A percentile compares a stretch with the other conserved stretches of the same genome.
Conservation (phyloP, 2,329 filamentous ascomycete genomes). For the Monosporascus sp. region DNA sequence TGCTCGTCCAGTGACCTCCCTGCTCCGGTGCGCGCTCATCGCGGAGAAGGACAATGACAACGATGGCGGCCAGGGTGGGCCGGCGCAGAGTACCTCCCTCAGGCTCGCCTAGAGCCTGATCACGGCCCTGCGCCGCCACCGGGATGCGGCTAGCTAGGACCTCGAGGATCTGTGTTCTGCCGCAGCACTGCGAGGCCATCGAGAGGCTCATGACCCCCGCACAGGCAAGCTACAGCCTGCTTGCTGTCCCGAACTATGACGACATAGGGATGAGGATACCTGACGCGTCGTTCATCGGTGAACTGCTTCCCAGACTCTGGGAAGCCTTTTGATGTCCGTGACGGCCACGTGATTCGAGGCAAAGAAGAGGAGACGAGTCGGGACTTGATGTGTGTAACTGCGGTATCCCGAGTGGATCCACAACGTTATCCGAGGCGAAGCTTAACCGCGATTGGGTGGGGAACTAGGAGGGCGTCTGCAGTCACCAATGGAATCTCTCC, state of each 20-base stretch:
- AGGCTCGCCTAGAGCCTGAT: constrained; percentile 26
- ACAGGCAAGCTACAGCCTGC: background rate
- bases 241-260: background rate
- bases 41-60: constrained; percentile 30
- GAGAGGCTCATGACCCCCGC: constrained; percentile 33
- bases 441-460: no score
- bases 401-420: no score
- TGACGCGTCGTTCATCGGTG: constrained; percentile 5
- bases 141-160: constrained; percentile 15
- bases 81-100: constrained; percentile 33
- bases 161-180: constrained; percentile 43
- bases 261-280: constrained; percentile 6
- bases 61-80: constrained; percentile 8
- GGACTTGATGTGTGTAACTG: no score
- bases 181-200: constrained; percentile 40
- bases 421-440: no score
- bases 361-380: no score
- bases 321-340: background rate
- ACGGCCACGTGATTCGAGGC: no score
- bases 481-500: no score
- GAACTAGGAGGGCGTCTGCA: no score
- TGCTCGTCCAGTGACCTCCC: constrained; percentile 43
- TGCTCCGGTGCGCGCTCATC: constrained; percentile 43
- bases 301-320: constrained; percentile 8
- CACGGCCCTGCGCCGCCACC: no score